Evolutionary conservation across 2,329 filamentous ascomycete genomes (phyloP).

Genomic region (Aspergillus neotritici): DNA sequence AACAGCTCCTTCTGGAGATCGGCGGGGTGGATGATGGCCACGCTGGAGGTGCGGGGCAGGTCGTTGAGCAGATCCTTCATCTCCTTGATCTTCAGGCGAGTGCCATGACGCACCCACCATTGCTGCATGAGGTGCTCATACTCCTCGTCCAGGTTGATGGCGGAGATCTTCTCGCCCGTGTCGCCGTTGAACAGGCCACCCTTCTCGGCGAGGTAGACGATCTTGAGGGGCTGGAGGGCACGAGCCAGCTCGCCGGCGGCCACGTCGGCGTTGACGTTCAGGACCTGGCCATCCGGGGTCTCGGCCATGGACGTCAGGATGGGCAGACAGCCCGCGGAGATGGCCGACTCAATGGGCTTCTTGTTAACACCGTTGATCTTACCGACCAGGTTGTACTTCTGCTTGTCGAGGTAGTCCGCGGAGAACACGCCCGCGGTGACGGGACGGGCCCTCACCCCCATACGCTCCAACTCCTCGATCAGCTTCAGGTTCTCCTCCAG

Average conservation of each 20-base stretch:
- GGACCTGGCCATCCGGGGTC: slow-evolving; percentile 79
- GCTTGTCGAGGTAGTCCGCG: slow-evolving; percentile 91
- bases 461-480: slow-evolving; percentile 79
- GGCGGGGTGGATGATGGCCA: slow-evolving; percentile 94
- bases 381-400: slow-evolving; percentile 91
- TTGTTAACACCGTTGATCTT: slow-evolving; percentile 93
- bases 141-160: slow-evolving; percentile 95
- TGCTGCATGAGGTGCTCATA: slow-evolving; percentile 89
- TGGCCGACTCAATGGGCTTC: slow-evolving; percentile 81
- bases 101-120: slow-evolving; percentile 92
- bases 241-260: slow-evolving; percentile 89
- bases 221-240: slow-evolving; percentile 86
- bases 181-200: slow-evolving; percentile 92
- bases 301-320: slow-evolving; percentile 96
- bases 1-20: slow-evolving; percentile 96
- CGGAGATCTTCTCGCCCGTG: slow-evolving; percentile 89
- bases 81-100: slow-evolving; percentile 93
- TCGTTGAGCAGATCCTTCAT: slow-evolving; percentile 89
- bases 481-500: slow-evolving; percentile 92
- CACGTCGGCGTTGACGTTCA: slow-evolving; percentile 98
- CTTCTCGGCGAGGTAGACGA: slow-evolving; percentile 98
- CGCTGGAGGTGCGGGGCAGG: slow-evolving; percentile 84
- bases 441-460: slow-evolving; percentile 82
- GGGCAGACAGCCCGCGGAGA: slow-evolving; percentile 84
- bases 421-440: slow-evolving; percentile 85